These are phyloP conservation scores for Pseudoscleropodium purum DNA, from an alignment of 225 moss, liverwort and hornwort genomes.

Conservation along the genomic window DNA sequence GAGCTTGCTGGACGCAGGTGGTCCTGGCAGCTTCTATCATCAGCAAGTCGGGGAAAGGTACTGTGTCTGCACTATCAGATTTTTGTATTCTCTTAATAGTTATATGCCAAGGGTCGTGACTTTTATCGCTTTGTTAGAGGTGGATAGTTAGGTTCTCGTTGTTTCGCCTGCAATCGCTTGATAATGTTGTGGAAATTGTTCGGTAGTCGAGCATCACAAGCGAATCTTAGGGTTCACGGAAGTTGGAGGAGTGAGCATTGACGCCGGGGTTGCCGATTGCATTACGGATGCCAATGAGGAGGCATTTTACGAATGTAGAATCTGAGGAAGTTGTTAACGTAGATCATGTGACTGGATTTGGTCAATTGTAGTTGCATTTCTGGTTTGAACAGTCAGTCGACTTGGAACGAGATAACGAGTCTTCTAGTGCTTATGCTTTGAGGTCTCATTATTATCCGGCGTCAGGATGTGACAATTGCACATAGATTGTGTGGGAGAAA, in stretches of 20 bases:
- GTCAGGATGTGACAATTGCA: not conserved
- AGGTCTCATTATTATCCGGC: not conserved
- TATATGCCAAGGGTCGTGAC: not conserved
- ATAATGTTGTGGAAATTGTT: not conserved
- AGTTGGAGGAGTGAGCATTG: not conserved
- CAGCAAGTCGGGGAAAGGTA: slow-evolving; percentile 96
- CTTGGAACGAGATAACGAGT: not conserved
- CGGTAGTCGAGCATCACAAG: not conserved
- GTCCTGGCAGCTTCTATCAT: slow-evolving; percentile 97
- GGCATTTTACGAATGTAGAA: not conserved
- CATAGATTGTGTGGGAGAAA: not conserved
- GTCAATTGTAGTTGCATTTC: not conserved
- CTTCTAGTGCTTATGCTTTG: not conserved
- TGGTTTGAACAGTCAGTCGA: not conserved
- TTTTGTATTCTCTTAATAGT: not conserved
- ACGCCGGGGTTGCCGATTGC: not conserved
- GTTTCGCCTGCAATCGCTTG: not conserved
- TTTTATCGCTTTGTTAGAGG: not conserved
- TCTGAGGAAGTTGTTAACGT: not conserved
- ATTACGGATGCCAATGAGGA: not conserved
- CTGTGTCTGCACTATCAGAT: not conserved
- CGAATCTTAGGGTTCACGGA: slow-evolving; percentile 25
- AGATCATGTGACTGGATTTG: slow-evolving; percentile 1
- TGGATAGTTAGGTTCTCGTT: not conserved
- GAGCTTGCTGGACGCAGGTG: slow-evolving; percentile 37